Percentiles rank a stretch among this genome's conserved stretches.
These are phyloP conservation scores for Lobosporangium transversale DNA, from an alignment of 192 early-diverging fungal genomes.

Conservation along the genomic window DNA sequence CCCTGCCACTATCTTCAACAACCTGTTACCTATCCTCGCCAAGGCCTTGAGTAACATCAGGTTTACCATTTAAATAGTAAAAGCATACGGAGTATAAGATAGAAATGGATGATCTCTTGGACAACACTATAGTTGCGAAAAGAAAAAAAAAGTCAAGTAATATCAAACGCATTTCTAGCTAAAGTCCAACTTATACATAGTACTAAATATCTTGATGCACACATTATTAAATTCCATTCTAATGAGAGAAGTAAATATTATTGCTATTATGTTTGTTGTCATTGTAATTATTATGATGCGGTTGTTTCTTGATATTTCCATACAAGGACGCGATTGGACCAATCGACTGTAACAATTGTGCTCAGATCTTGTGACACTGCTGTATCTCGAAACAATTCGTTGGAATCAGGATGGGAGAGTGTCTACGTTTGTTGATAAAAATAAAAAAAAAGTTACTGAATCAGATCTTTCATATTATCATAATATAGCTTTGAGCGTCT, in stretches of 20 bases:
- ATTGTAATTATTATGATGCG: no score
- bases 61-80: conserved; percentile 57
- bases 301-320: conserved; percentile 20
- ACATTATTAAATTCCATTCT: no score
- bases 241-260: no score
- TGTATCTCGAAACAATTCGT: conserved; percentile 30
- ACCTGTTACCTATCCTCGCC: conserved; percentile 38
- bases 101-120: neutral
- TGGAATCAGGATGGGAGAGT: conserved; percentile 26
- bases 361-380: conserved; percentile 39
- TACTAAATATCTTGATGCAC: no score
- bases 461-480: neutral
- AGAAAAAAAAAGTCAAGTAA: no score
- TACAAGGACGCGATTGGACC: conserved; percentile 36
- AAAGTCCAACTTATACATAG: no score
- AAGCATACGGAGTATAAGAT: neutral
- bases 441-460: neutral
- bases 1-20: conserved; percentile 12
- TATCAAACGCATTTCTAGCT: no score
- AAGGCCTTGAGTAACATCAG: conserved; percentile 21
- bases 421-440: conserved; percentile 7
- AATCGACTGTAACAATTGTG: conserved; percentile 39
- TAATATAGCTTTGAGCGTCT: neutral
- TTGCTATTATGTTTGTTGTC: no score
- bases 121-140: no score